Evolutionary conservation across 2,329 filamentous ascomycete genomes (phyloP).

Genomic region (Phaeophleospora eucalypticola): DNA sequence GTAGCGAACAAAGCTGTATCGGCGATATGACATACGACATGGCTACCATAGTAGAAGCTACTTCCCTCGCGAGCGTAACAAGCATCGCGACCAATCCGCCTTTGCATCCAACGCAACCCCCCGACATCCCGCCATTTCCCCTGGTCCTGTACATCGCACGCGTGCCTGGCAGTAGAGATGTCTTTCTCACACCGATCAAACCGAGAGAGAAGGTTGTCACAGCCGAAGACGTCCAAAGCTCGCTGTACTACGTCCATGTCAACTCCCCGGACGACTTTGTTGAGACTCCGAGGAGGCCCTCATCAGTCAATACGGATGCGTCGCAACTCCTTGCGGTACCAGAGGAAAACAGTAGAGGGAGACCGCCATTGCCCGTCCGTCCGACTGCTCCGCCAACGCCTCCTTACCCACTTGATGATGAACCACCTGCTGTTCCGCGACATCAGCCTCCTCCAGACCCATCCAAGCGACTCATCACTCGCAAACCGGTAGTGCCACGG

Average conservation of each 20-base stretch:
- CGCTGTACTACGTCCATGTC: slow-evolving; percentile 87
- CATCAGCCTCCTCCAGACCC: slow-evolving; percentile 8
- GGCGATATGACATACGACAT: slow-evolving; percentile 25
- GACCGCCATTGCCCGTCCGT: slow-evolving; percentile 18
- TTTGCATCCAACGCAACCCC: slow-evolving; percentile 73
- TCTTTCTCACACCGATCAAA: slow-evolving; percentile 88
- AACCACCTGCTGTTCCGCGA: slow-evolving; percentile 1
- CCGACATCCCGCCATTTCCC: slow-evolving; percentile 63
- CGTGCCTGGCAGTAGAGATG: slow-evolving; percentile 86
- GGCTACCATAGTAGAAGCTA: slow-evolving; percentile 62
- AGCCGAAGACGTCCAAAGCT: slow-evolving; percentile 77
- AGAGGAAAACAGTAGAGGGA: slow-evolving; percentile 15
- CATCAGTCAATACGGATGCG: slow-evolving; percentile 22
- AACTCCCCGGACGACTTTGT: slow-evolving; percentile 56
- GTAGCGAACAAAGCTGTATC: background rate
- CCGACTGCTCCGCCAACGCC: slow-evolving; percentile 15
- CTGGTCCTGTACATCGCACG: slow-evolving; percentile 86
- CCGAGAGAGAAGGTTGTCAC: slow-evolving; percentile 86
- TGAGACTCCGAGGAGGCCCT: slow-evolving; percentile 28
- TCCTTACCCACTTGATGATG: slow-evolving; percentile 19
- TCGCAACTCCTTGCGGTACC: slow-evolving; percentile 16
- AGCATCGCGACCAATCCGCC: slow-evolving; percentile 81
- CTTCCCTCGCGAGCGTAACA: slow-evolving; percentile 75
- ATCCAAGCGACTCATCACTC: too few species aligned
- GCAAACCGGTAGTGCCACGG: slow-evolving; percentile 22